phyloP scores from a whole-genome alignment of 2,329 filamentous ascomycete genomes.

The Beauveria australis region DNA sequence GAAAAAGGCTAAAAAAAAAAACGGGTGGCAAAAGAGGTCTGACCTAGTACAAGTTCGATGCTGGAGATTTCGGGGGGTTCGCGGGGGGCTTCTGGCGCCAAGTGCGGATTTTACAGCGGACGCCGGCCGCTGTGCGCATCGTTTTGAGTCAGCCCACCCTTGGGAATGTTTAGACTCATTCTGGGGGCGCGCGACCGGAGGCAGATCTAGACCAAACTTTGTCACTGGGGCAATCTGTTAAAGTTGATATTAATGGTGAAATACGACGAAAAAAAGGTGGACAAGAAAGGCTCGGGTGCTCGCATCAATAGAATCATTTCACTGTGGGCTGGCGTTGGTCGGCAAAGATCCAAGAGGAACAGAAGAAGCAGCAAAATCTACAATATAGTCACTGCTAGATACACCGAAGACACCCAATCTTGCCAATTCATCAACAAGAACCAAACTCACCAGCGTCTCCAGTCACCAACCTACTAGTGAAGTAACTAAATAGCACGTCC shows the following conservation, averaged over 20 bases:
- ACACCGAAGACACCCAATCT: too few relatives aligned
- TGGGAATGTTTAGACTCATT: not conserved
- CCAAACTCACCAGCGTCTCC: not conserved
- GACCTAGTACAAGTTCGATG: not conserved
- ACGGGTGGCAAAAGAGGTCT: not conserved
- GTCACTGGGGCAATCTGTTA: too few relatives aligned
- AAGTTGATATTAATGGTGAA: too few relatives aligned
- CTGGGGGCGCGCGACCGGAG: not conserved
- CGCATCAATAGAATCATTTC: too few relatives aligned
- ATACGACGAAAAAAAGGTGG: too few relatives aligned
- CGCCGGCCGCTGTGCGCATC: not conserved
- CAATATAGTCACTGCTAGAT: too few relatives aligned
- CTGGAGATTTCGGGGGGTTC: not conserved
- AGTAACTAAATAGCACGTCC: too few relatives aligned
- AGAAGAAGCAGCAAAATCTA: too few relatives aligned
- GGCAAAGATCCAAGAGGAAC: too few relatives aligned
- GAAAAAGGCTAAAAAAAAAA: slow-evolving; percentile 11
- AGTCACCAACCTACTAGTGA: not conserved
- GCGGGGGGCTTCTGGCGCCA: not conserved
- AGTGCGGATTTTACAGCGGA: not conserved
- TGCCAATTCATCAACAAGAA: not conserved
- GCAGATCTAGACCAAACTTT: too few relatives aligned
- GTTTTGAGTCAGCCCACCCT: not conserved
- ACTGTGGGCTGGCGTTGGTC: too few relatives aligned
- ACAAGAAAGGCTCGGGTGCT: too few relatives aligned